Evolutionary conservation across 2,329 filamentous ascomycete genomes (phyloP).

Genomic region (Fusarium sp.): DNA sequence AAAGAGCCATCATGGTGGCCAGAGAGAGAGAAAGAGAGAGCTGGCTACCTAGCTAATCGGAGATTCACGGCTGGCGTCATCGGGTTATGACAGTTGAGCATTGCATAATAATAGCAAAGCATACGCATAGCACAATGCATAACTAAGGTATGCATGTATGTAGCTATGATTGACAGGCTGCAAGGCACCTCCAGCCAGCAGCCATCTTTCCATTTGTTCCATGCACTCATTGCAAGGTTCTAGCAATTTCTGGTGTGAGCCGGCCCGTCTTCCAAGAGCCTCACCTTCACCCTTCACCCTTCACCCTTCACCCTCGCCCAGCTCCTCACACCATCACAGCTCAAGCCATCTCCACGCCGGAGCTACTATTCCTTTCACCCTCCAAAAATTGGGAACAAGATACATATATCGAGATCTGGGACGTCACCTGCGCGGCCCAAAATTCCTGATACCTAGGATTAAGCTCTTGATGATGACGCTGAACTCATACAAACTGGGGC

Average conservation of each 20-base stretch:
- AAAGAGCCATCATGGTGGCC: constrained; percentile 2
- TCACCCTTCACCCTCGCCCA: too few relatives aligned
- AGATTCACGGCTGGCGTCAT: constrained; percentile 10
- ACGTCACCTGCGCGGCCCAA: constrained; percentile 22
- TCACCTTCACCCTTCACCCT: constrained; percentile 1
- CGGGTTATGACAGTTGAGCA: constrained; percentile 7
- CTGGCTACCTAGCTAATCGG: too few relatives aligned
- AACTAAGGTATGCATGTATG: neutral
- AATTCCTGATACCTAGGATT: constrained; percentile 16
- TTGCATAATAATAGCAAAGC: neutral
- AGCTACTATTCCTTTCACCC: constrained; percentile 27
- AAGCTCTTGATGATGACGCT: constrained; percentile 7
- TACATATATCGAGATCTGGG: constrained; percentile 35
- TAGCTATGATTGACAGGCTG: constrained; percentile 13
- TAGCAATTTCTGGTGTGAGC: constrained; percentile 34
- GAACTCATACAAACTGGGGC: constrained; percentile 22
- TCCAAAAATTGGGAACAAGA: constrained; percentile 16
- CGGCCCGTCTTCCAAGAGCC: constrained; percentile 37
- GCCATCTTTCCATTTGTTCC: constrained; percentile 1
- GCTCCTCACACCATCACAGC: constrained; percentile 29
- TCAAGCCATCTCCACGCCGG: constrained; percentile 8
- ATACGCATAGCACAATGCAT: neutral
- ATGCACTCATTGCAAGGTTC: constrained; percentile 31
- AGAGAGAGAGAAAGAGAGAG: too few relatives aligned
- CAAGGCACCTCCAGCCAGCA: constrained; percentile 19